Percentiles rank a stretch among this genome's conserved stretches.
phyloP scores from a whole-genome alignment of 345 rosid genomes.

The Salix exigua region DNA sequence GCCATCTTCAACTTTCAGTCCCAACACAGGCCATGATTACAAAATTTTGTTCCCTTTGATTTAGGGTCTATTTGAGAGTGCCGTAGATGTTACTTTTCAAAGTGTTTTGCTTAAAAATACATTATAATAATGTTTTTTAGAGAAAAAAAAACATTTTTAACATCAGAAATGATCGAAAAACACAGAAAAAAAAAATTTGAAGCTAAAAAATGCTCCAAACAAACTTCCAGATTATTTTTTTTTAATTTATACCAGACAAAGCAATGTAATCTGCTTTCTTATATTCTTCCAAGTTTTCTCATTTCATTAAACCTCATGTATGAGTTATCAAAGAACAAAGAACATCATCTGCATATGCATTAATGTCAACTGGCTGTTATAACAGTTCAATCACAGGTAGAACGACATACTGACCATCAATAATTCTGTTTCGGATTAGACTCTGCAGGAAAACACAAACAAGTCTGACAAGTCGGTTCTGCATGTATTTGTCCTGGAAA shows the following conservation, averaged over 20 bases:
- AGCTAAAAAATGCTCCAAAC: no score
- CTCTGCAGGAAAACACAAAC: slow-evolving; percentile 97
- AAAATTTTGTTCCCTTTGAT: background rate
- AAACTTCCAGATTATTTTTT: background rate
- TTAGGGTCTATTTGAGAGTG: background rate
- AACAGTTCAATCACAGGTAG: background rate
- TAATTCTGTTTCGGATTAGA: slow-evolving; percentile 80
- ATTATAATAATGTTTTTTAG: no score
- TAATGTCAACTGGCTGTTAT: background rate
- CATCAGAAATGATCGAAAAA: no score
- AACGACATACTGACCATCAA: slow-evolving; percentile 55
- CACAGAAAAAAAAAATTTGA: no score
- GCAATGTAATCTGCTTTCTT: background rate
- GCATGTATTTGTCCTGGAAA: slow-evolving; percentile 97
- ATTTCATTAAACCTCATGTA: background rate
- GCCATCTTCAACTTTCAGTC: background rate
- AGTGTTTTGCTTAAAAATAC: no score
- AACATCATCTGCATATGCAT: background rate
- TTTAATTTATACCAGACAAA: background rate
- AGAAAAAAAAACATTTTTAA: no score
- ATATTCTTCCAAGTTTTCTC: background rate
- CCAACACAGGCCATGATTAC: background rate
- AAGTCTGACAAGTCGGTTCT: slow-evolving; percentile 97
- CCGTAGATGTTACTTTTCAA: no score
- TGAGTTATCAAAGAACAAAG: background rate